Base-by-base conservation (phyloP, 163 green algal genomes). In the Chlamydomonas reinhardtii region DNA sequence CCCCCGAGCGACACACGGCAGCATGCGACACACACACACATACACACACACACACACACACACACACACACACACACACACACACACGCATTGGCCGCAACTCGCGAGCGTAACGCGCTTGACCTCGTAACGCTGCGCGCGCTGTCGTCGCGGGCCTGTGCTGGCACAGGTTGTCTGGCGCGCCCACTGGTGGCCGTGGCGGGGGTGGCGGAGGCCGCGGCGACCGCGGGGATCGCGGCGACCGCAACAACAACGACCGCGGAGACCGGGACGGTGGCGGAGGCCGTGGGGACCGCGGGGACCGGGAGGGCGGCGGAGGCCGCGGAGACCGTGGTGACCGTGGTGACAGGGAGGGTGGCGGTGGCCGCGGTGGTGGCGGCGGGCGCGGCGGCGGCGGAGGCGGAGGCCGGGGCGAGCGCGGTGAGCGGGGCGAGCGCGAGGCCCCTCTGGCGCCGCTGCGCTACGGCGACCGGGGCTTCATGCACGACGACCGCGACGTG, bases 401-500 rank as follows among this genome's bases (percentile, higher is more conserved):
- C 0, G 66, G 66, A 5, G 66, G 15, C 66, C 31, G 66, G 14
- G 31, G 31, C 66, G 66, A 15, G 27, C 15, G 16, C 31, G 31
- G 31, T 31, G 66, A 15, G 27, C 15, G 16, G 11, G 31, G 66
- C 15, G 31, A 16, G 66, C 16, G 15, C 66, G 31, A 31, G 31
- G 2, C 27, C 16, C 17, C 66, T 2, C 15, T 20, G 2, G 66
- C 31, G 68, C 12, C 17, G 27, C 27, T 34, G 35, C 79, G 69
- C 2, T 86, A 61, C 69, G 79, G 79, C 27, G 69, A 71, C 27
- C 79, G 79, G 27, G 79, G 79, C 56, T 86, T 66, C 70, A 71
- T 79, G 80, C 80, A 79, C 56, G 80, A 86, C 37, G 80, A 86
- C 54, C 69, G 80, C 14, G 80, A 86, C 34, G 14, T 65, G 16